Percentiles rank a stretch among this genome's conserved stretches.
phyloP scores from a whole-genome alignment of 768 basidiomycete species.

The Leucosporidium scottii region DNA sequence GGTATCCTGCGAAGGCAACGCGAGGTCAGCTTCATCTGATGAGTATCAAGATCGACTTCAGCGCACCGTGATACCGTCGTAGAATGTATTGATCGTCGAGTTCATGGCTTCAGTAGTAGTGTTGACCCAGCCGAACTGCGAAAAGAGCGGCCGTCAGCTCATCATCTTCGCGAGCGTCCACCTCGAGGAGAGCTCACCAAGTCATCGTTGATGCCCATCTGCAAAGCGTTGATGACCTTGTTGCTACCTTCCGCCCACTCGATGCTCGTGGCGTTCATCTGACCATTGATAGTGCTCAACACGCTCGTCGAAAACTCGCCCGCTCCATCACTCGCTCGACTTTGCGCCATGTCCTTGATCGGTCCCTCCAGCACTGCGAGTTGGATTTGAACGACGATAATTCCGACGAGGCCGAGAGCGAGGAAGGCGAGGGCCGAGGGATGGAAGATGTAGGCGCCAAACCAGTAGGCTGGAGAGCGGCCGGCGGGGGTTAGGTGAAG shows the following conservation, averaged over 20 bases:
- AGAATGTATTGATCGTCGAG: slow-evolving; percentile 75
- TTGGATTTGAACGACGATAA: slow-evolving; percentile 80
- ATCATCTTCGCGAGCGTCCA: not conserved
- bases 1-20: not conserved
- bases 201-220: slow-evolving; percentile 65
- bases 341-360: slow-evolving; percentile 60
- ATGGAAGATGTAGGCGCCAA: slow-evolving; percentile 83
- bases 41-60: not conserved
- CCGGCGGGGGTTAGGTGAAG: slow-evolving; percentile 57
- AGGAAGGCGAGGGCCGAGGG: slow-evolving; percentile 84
- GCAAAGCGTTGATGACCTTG: slow-evolving; percentile 57
- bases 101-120: slow-evolving; percentile 81
- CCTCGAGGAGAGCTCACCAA: slow-evolving; percentile 20
- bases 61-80: slow-evolving; percentile 64
- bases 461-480: slow-evolving; percentile 72
- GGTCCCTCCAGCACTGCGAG: slow-evolving; percentile 64
- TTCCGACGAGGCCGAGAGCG: slow-evolving; percentile 83
- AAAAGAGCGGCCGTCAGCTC: slow-evolving; percentile 34
- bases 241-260: slow-evolving; percentile 75
- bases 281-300: slow-evolving; percentile 62
- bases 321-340: slow-evolving; percentile 56
- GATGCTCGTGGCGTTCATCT: slow-evolving; percentile 70
- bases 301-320: slow-evolving; percentile 65
- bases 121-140: slow-evolving; percentile 92
- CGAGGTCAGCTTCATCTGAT: not conserved